phyloP scores from a whole-genome alignment of 495 filamentous ascomycete genomes.

The Podospora bellae-mahoneyi region DNA sequence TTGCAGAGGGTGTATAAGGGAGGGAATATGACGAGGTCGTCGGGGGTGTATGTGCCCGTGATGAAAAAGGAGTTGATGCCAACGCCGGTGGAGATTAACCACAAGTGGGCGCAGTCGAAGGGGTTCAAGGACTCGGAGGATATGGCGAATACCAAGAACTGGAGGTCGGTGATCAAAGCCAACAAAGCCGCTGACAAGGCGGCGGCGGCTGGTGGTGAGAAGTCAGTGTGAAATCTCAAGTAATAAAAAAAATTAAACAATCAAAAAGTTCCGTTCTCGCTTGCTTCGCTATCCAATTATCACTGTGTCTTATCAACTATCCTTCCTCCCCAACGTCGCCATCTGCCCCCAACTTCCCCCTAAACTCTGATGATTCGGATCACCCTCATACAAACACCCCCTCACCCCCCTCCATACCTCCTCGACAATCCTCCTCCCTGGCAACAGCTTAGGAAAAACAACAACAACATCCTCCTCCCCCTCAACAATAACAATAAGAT shows the following conservation, averaged over 20 bases:
- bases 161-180: constrained; percentile 34
- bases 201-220: background rate
- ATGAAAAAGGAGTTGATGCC: constrained; percentile 62
- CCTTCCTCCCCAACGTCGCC: constrained; percentile 1
- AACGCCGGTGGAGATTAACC: constrained; percentile 68
- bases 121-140: constrained; percentile 51
- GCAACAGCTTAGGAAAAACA: constrained; percentile 82
- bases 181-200: constrained; percentile 27
- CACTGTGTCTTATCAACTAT: background rate
- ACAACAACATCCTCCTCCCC: constrained; percentile 86
- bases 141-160: constrained; percentile 38
- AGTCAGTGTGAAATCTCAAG: background rate
- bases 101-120: constrained; percentile 69
- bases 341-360: constrained; percentile 15
- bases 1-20: constrained; percentile 66
- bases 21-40: constrained; percentile 53
- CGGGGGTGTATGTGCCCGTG: constrained; percentile 69
- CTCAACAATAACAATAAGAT: constrained; percentile 85
- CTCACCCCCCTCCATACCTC: constrained; percentile 79
- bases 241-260: background rate
- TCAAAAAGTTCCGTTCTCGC: background rate
- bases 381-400: constrained; percentile 70
- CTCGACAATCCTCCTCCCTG: constrained; percentile 66
- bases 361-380: constrained; percentile 12
- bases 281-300: background rate